Evolutionary conservation across 2,329 filamentous ascomycete species (phyloP), one percentile per base, ranked within the genome.

Genomic region (Emmonsia crescens): DNA sequence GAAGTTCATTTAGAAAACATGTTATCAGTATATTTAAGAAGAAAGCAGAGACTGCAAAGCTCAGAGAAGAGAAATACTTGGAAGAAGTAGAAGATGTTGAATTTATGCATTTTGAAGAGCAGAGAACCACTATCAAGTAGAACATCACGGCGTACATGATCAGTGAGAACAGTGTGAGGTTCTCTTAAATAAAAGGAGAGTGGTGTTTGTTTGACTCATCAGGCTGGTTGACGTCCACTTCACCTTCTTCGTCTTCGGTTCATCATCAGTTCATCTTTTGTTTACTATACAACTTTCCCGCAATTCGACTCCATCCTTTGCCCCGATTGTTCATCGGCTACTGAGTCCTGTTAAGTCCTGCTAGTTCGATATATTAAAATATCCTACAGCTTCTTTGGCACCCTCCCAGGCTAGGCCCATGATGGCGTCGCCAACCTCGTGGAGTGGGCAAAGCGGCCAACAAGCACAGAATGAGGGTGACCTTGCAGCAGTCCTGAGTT

Each of bases 401-500:
- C 31, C 29, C 33, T 27, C 3, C 33, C n/a, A n/a, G n/a, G n/a
- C n/a, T n/a, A 12, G 21, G 9, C n/a, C 27, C 36, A 46, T 29
- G 19, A 57, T 57, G 40, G 40, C 40, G 16, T 44, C 56, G 4
- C 27, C 9, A n/a, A 46, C 27, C 2, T 24, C 38, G 3, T 19
- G 52, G 31, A 56, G n/a, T 12, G 33, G 33, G 5, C 52, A 24
- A 24, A 4, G 5, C 33, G 33, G 33, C 14, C 19, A 63, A 33
- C 59, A 60, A 59, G 52, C 24, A 21, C 38, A 57, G 8, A 61
- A 57, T 54, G 64, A 66, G 61, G 65, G 74, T 67, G 76, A 77
- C 67, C 69, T 79, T 54, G 75, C 72, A 48, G 74, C 75, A 52
- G 72, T 78, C 58, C 65, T 79, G 46, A 70, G 76, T 60, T 68